phyloP scores from a whole-genome alignment of 2,329 filamentous ascomycete genomes.

The Thielaviopsis punctulata region DNA sequence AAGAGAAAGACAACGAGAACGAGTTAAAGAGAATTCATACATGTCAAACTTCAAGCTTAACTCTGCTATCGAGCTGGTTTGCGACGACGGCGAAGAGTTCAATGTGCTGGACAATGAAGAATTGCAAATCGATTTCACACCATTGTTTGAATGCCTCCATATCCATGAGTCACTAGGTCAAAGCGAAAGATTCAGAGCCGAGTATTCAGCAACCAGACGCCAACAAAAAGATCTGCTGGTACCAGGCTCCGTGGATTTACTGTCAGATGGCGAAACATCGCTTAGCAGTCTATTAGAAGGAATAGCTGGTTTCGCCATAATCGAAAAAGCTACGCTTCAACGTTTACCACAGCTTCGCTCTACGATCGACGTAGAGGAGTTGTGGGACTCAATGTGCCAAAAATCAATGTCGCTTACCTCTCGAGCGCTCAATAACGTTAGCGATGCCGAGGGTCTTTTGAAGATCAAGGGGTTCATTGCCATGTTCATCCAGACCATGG shows the following conservation, averaged over 20 bases:
- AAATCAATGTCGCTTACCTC: slow-evolving; percentile 68
- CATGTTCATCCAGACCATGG: slow-evolving; percentile 96
- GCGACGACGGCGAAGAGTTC: slow-evolving; percentile 89
- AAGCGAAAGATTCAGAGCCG: slow-evolving; percentile 73
- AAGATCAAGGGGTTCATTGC: slow-evolving; percentile 89
- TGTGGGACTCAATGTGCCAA: slow-evolving; percentile 97
- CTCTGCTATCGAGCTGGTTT: slow-evolving; percentile 86
- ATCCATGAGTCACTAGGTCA: slow-evolving; percentile 91
- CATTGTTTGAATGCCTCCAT: slow-evolving; percentile 84
- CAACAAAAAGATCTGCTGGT: slow-evolving; percentile 84
- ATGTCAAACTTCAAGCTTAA: slow-evolving; percentile 79
- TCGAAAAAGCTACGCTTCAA: slow-evolving; percentile 86
- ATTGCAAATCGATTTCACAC: slow-evolving; percentile 83
- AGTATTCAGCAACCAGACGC: slow-evolving; percentile 81
- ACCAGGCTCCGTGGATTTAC: slow-evolving; percentile 55
- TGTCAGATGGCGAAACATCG: slow-evolving; percentile 67
- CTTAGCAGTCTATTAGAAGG: slow-evolving; percentile 85
- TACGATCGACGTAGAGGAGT: slow-evolving; percentile 74
- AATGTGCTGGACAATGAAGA: slow-evolving; percentile 93
- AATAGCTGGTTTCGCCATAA: slow-evolving; percentile 90
- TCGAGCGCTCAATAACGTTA: slow-evolving; percentile 60
- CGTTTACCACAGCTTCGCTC: slow-evolving; percentile 70
- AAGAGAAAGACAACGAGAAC: slow-evolving; percentile 64
- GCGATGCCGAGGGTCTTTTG: slow-evolving; percentile 75
- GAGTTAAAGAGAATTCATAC: slow-evolving; percentile 58